Conservation (phyloP, 345 rosid genomes). For the Citrus maxima region DNA sequence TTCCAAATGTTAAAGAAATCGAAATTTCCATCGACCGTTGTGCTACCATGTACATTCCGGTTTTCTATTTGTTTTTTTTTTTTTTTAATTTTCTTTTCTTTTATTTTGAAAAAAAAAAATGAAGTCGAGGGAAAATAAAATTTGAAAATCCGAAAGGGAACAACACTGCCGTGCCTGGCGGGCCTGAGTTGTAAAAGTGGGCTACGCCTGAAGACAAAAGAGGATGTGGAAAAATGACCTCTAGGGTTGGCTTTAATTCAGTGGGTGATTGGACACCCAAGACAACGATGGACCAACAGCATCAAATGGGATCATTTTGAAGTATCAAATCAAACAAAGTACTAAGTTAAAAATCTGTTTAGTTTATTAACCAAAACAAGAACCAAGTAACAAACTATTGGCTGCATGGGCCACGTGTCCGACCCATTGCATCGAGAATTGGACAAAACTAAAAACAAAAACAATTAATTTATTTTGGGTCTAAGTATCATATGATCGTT, state of each 20-base stretch:
- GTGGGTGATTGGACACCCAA: not conserved
- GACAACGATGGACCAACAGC: not conserved
- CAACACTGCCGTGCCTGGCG: not conserved
- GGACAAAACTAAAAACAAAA: not conserved
- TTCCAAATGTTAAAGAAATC: not conserved
- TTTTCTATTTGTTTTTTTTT: not conserved
- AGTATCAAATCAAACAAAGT: not conserved
- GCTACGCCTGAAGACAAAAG: conserved; percentile 4
- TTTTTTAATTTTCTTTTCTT: not conserved
- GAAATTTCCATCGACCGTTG: not conserved
- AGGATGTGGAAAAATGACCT: not conserved
- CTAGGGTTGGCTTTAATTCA: not conserved
- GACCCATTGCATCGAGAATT: not conserved
- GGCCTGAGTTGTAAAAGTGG: not conserved
- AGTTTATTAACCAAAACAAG: not conserved
- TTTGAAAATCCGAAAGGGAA: not conserved
- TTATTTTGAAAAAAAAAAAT: not conserved
- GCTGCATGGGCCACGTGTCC: not conserved
- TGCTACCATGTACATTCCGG: not conserved
- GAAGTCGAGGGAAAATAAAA: not conserved
- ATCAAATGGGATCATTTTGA: not conserved
- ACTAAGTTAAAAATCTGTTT: no score
- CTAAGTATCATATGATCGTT: no score
- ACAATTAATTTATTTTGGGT: no score
- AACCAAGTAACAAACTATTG: not conserved